phyloP scores from a whole-genome alignment of 1,284 basidiomycete species.

The Cryptococcus amylolentus region DNA sequence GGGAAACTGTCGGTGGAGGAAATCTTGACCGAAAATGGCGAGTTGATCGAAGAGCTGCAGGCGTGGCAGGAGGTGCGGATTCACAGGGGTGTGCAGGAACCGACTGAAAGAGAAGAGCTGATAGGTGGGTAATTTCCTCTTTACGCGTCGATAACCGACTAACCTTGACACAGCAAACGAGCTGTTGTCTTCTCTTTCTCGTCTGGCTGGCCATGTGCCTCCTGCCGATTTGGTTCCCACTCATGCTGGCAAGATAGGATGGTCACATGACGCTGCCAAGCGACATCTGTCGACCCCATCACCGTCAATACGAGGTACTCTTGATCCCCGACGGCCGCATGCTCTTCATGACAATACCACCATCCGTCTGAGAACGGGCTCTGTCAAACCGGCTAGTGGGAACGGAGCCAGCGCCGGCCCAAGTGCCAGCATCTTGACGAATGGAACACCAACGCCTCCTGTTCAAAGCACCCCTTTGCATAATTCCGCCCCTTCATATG shows the following conservation, averaged over 20 bases:
- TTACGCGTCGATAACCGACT: background rate
- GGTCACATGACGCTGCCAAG: slow-evolving; percentile 32
- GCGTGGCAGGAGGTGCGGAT: slow-evolving; percentile 38
- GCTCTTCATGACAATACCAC: slow-evolving; percentile 42
- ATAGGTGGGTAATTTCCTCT: slow-evolving; percentile 25
- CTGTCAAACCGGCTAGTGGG: slow-evolving; percentile 5
- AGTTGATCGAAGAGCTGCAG: slow-evolving; percentile 35
- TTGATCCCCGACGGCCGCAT: slow-evolving; percentile 38
- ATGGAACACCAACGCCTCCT: too few species aligned
- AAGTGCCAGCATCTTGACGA: too few species aligned
- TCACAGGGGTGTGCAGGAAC: slow-evolving; percentile 19
- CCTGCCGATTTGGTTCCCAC: slow-evolving; percentile 18
- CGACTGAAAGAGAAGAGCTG: slow-evolving; percentile 30
- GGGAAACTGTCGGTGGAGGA: slow-evolving; percentile 18
- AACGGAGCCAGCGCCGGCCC: background rate
- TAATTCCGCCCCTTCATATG: background rate
- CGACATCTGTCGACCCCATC: slow-evolving; percentile 22
- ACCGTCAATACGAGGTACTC: slow-evolving; percentile 38
- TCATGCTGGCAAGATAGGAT: slow-evolving; percentile 11
- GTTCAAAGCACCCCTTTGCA: background rate
- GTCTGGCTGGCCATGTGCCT: slow-evolving; percentile 16
- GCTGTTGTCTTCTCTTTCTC: slow-evolving; percentile 29
- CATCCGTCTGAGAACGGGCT: slow-evolving; percentile 12
- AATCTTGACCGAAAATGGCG: slow-evolving; percentile 29
- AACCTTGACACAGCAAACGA: slow-evolving; percentile 26